These are phyloP conservation scores for Tuber aestivum DNA, from an alignment of 495 filamentous ascomycete species.

Conservation along the genomic window DNA sequence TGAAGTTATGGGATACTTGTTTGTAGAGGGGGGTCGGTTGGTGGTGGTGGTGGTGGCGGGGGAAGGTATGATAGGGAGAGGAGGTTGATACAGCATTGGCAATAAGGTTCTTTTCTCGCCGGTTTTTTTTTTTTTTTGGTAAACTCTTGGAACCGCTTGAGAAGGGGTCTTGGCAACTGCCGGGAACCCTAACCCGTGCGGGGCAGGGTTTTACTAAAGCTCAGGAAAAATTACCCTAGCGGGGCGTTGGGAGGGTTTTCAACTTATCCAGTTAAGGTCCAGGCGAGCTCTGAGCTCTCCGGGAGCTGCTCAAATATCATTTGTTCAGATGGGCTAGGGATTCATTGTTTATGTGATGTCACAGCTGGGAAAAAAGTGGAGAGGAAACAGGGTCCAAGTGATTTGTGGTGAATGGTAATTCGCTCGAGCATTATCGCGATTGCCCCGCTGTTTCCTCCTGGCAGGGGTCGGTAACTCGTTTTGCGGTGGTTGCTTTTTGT, in stretches of 20 bases:
- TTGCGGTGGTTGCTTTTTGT: not conserved
- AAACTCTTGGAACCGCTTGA: slow-evolving; percentile 27
- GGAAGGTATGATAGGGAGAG: not conserved
- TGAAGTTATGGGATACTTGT: not conserved
- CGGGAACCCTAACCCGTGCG: not conserved
- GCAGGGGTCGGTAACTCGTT: not conserved
- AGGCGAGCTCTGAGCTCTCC: not conserved
- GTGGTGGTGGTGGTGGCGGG: not conserved
- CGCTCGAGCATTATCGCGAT: not conserved
- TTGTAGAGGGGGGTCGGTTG: not conserved
- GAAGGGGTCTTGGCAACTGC: not conserved
- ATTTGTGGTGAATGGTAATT: not conserved
- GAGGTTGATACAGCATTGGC: not conserved
- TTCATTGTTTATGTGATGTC: not conserved
- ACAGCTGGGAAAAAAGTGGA: not conserved
- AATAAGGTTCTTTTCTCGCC: not conserved
- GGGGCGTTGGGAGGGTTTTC: not conserved
- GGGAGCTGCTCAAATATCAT: not conserved
- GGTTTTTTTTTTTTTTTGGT: slow-evolving; percentile 7
- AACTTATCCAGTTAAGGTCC: not conserved
- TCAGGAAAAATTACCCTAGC: not conserved
- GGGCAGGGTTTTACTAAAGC: not conserved
- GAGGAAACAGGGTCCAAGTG: not conserved
- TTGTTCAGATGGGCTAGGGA: not conserved
- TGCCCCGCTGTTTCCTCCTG: not conserved